Conservation (phyloP, 495 filamentous ascomycete genomes). For the Pyrenula massariospora region DNA sequence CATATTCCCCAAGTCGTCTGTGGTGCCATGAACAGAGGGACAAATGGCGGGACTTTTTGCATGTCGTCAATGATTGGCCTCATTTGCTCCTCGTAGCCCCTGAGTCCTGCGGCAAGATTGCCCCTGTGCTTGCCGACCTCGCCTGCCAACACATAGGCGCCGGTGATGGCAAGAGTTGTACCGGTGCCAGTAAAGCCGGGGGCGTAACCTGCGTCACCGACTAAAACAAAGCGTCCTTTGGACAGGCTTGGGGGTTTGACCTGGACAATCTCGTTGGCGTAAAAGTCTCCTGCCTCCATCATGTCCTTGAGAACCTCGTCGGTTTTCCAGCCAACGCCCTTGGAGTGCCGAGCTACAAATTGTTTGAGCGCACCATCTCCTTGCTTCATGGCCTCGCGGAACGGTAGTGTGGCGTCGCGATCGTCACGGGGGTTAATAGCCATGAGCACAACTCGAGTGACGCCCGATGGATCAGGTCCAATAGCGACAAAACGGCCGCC, state of each 20-base stretch:
- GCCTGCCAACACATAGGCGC: conserved; percentile 37
- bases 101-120: conserved; percentile 21
- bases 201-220: conserved; percentile 30
- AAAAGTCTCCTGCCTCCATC: conserved; percentile 32
- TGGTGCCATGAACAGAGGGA: conserved; percentile 19
- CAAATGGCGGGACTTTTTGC: conserved; percentile 19
- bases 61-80: conserved; percentile 26
- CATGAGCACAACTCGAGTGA: conserved; percentile 20
- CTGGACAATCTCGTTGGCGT: conserved; percentile 32
- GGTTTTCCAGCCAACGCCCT: conserved; percentile 30
- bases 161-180: conserved; percentile 27
- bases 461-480: conserved; percentile 19
- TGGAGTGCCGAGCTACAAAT: conserved; percentile 21
- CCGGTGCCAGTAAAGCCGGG: conserved; percentile 29
- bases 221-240: conserved; percentile 24
- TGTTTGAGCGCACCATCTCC: conserved; percentile 28
- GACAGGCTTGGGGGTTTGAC: conserved; percentile 24
- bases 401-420: conserved; percentile 14
- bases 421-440: conserved; percentile 15
- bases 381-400: conserved; percentile 22
- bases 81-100: conserved; percentile 28
- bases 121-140: conserved; percentile 21
- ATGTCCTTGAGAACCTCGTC: conserved; percentile 24
- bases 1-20: conserved; percentile 26
- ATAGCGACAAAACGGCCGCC: conserved; percentile 23